Conservation (phyloP, 1,284 basidiomycete genomes). For the Trichosporon asahii region DNA sequence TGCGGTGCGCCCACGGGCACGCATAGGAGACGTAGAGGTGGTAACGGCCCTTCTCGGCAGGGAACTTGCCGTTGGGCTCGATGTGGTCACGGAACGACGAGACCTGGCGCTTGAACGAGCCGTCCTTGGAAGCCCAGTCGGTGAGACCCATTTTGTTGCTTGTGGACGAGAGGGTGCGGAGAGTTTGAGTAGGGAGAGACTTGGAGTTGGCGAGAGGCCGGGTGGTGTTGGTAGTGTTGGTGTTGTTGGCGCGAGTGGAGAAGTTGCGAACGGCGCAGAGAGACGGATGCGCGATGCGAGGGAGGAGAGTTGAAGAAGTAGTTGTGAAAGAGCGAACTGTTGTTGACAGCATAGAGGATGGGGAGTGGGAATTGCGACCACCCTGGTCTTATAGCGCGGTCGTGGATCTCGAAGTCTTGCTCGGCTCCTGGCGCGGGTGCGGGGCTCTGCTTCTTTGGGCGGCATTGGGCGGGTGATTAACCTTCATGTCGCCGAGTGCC, state of each 20-base stretch:
- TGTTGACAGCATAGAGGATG: background rate
- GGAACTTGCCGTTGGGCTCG: conserved; percentile 67
- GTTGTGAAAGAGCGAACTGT: background rate
- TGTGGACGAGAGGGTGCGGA: conserved; percentile 12
- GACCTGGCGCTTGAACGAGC: conserved; percentile 73
- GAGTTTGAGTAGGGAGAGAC: background rate
- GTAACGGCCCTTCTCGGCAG: conserved; percentile 80
- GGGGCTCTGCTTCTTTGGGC: background rate
- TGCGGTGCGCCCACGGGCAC: conserved; percentile 84
- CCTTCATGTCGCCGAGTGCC: background rate
- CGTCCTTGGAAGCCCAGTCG: conserved; percentile 64
- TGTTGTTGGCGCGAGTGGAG: background rate
- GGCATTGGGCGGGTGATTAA: background rate
- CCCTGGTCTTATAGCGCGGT: background rate
- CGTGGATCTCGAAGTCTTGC: background rate
- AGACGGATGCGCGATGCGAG: background rate
- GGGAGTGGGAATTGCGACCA: background rate
- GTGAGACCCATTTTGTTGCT: conserved; percentile 56
- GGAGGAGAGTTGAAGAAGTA: background rate
- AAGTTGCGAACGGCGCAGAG: background rate
- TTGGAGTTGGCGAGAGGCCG: background rate
- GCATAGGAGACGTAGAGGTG: conserved; percentile 85
- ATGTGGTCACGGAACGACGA: conserved; percentile 73
- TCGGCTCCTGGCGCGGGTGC: background rate
- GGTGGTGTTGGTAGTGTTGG: background rate